These are phyloP conservation scores for Fusarium duplospermum DNA, from an alignment of 2,329 filamentous ascomycete species.

Conservation along the genomic window DNA sequence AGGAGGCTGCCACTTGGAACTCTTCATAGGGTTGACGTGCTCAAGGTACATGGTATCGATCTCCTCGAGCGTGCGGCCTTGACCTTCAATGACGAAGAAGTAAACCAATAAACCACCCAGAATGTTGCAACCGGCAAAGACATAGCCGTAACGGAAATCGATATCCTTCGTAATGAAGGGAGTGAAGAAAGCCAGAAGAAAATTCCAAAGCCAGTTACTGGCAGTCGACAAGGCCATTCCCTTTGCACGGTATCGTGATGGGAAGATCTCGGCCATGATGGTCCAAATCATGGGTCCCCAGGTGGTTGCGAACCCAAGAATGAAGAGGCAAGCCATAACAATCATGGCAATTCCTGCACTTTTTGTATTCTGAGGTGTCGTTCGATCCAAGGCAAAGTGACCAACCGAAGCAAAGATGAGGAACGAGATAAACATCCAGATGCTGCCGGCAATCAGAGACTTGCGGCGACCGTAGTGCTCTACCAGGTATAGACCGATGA, in stretches of 20 bases:
- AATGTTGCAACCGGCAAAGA: conserved; percentile 79
- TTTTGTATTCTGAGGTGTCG: conserved; percentile 49
- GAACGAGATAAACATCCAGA: conserved; percentile 72
- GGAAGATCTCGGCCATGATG: conserved; percentile 74
- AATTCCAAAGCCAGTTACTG: conserved; percentile 79
- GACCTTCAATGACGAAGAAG: conserved; percentile 81
- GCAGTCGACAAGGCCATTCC: conserved; percentile 71
- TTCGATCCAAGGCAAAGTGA: conserved; percentile 58
- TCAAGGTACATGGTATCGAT: conserved; percentile 83
- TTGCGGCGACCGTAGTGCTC: conserved; percentile 74
- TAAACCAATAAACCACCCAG: conserved; percentile 74
- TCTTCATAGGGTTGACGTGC: conserved; percentile 72
- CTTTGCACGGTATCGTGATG: conserved; percentile 69
- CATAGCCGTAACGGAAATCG: conserved; percentile 78
- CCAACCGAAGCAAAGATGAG: conserved; percentile 67
- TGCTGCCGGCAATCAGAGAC: conserved; percentile 70
- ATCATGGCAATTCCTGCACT: conserved; percentile 70
- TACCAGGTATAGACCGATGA: conserved; percentile 76
- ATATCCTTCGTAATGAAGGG: conserved; percentile 81
- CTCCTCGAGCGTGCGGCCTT: conserved; percentile 80
- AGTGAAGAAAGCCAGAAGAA: conserved; percentile 81
- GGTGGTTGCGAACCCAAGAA: conserved; percentile 73
- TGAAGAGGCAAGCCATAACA: conserved; percentile 72
- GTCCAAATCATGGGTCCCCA: conserved; percentile 76
- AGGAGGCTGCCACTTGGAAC: conserved; percentile 63